phyloP scores from a whole-genome alignment of 306 rosid genomes.

The Purshia tridentata region DNA sequence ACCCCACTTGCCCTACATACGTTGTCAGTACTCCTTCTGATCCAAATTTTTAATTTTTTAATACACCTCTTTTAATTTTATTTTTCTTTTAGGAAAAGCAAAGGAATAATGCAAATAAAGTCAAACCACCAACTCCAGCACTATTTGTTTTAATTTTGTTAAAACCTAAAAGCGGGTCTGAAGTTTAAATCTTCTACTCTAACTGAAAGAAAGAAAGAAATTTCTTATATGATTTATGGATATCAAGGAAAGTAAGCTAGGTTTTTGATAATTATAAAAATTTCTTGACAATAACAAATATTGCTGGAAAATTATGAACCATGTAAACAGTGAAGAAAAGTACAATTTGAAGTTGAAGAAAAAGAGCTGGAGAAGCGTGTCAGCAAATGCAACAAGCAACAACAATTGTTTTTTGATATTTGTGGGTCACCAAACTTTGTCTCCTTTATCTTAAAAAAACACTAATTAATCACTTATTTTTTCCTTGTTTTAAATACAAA shows the following conservation, averaged over 20 bases:
- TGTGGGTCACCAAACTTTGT: slow-evolving; percentile 17
- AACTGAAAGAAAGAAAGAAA: background rate
- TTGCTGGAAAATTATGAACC: slow-evolving; percentile 46
- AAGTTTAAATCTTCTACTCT: too few relatives aligned
- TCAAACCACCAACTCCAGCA: too few relatives aligned
- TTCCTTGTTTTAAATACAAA: too few relatives aligned
- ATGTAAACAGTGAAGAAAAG: slow-evolving; percentile 26
- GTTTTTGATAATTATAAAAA: background rate
- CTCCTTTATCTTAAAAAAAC: slow-evolving; percentile 6
- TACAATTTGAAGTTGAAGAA: background rate
- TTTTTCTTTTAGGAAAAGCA: too few relatives aligned
- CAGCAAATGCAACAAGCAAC: slow-evolving; percentile 15
- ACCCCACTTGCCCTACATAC: too few relatives aligned
- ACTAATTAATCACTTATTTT: background rate
- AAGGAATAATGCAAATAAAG: too few relatives aligned
- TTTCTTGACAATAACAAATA: background rate
- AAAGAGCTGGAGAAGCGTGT: slow-evolving; percentile 26
- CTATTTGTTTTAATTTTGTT: too few relatives aligned
- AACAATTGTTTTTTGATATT: slow-evolving; percentile 1
- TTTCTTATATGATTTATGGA: background rate
- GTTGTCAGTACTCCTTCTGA: too few relatives aligned
- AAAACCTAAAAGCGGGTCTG: too few relatives aligned
- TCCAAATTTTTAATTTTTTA: too few relatives aligned
- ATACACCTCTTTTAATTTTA: too few relatives aligned
- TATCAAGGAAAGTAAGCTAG: background rate